These are phyloP conservation scores for Boeremia exigua DNA, from an alignment of 2,329 filamentous ascomycete species.

Conservation along the genomic window DNA sequence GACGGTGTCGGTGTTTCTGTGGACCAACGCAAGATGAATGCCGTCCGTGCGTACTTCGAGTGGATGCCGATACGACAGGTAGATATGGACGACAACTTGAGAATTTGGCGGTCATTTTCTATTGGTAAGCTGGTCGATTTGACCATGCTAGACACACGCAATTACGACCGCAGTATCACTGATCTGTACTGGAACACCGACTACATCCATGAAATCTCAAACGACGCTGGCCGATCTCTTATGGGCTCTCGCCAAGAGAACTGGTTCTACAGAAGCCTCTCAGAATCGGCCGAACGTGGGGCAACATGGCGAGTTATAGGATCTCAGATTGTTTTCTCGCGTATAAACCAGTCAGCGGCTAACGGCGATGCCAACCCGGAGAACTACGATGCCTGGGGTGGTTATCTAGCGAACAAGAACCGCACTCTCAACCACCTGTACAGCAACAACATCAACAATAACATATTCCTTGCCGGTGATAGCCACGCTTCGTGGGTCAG, in stretches of 20 bases:
- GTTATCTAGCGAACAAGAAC: constrained; percentile 74
- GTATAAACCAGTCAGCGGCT: constrained; percentile 57
- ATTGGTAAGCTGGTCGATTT: constrained; percentile 52
- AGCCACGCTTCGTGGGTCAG: constrained; percentile 67
- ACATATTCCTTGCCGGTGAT: constrained; percentile 75
- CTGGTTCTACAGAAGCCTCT: constrained; percentile 64
- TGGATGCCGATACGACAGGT: constrained; percentile 55
- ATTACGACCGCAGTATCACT: constrained; percentile 53
- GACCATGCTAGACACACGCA: constrained; percentile 52
- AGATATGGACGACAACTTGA: constrained; percentile 52
- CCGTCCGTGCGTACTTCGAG: constrained; percentile 54
- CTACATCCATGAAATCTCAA: constrained; percentile 67
- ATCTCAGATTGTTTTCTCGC: constrained; percentile 72
- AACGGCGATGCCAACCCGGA: constrained; percentile 54
- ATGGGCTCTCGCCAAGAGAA: constrained; percentile 77
- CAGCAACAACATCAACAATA: constrained; percentile 73
- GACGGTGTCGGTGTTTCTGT: constrained; percentile 48
- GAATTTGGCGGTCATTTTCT: constrained; percentile 52
- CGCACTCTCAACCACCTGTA: constrained; percentile 71
- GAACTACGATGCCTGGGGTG: constrained; percentile 68
- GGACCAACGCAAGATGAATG: constrained; percentile 55
- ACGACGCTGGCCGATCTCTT: constrained; percentile 70
- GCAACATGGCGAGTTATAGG: constrained; percentile 75
- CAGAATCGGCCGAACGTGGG: constrained; percentile 65
- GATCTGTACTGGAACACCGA: constrained; percentile 63